A percentile compares a stretch with the other conserved stretches of the same genome.
These are phyloP conservation scores for Fusarium longipes DNA, from an alignment of 2,329 filamentous ascomycete species.

Conservation along the genomic window DNA sequence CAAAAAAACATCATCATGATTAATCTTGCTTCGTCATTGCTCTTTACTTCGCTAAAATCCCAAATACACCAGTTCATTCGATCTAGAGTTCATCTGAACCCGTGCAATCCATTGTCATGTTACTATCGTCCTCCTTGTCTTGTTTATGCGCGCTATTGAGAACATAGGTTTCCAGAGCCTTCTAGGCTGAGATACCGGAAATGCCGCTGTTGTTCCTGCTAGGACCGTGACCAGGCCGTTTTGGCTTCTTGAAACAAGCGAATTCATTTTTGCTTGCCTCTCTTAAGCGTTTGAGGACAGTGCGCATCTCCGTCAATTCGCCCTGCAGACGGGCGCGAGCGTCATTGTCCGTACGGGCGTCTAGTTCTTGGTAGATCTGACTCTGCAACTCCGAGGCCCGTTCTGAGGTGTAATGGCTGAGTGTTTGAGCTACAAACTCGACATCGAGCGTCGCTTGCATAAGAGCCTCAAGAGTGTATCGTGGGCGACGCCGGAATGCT, in stretches of 20 bases:
- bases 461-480: constrained; percentile 81
- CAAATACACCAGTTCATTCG: constrained; percentile 2
- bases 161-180: constrained; percentile 12
- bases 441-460: constrained; percentile 99
- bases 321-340: constrained; percentile 82
- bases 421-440: constrained; percentile 94
- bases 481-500: constrained; percentile 75
- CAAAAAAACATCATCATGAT: constrained; percentile 8
- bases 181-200: constrained; percentile 45
- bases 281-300: constrained; percentile 82
- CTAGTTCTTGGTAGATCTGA: constrained; percentile 91
- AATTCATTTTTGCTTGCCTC: constrained; percentile 88
- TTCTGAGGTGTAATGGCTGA: constrained; percentile 89
- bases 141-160: neutral
- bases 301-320: constrained; percentile 90
- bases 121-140: constrained; percentile 17
- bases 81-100: neutral
- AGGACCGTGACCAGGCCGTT: constrained; percentile 54
- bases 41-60: constrained; percentile 10
- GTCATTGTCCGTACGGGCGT: constrained; percentile 88
- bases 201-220: constrained; percentile 50
- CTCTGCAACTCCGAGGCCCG: constrained; percentile 83
- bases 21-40: constrained; percentile 9
- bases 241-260: constrained; percentile 80
- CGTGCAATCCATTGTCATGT: constrained; percentile 9